phyloP scores from a whole-genome alignment of 495 filamentous ascomycete genomes.

The Bathelium albidoporum region DNA sequence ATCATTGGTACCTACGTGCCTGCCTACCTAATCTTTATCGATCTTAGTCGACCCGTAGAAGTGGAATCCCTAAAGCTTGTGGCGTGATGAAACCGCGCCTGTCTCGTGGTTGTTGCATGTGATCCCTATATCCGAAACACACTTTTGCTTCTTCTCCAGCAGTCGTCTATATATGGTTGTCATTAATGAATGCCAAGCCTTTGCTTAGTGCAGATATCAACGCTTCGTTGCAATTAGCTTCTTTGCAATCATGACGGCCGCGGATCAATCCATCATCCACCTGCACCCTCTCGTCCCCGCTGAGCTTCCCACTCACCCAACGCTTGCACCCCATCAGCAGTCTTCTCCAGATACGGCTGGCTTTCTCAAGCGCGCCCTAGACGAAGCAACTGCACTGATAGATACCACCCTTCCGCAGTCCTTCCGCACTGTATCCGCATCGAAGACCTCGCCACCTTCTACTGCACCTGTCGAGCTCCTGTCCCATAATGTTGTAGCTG shows the following conservation, averaged over 20 bases:
- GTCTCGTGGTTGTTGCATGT: not conserved
- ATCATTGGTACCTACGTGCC: no score
- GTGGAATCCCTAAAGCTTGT: not conserved
- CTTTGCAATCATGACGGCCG: not conserved
- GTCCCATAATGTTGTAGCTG: conserved; percentile 32
- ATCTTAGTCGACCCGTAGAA: not conserved
- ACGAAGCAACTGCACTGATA: conserved; percentile 49
- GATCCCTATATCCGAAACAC: not conserved
- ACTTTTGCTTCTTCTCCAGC: not conserved
- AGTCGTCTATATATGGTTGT: not conserved
- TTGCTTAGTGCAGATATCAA: not conserved
- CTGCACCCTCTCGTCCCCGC: not conserved
- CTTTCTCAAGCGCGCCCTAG: conserved; percentile 32
- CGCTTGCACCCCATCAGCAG: conserved; percentile 12
- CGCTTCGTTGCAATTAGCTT: not conserved
- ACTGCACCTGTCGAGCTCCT: conserved; percentile 38
- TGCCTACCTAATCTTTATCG: not conserved
- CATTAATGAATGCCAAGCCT: not conserved
- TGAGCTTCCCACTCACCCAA: conserved; percentile 17
- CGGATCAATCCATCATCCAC: not conserved
- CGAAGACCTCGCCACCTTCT: conserved; percentile 39
- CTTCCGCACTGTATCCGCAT: conserved; percentile 32
- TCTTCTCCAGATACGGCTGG: conserved; percentile 10
- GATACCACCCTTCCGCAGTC: conserved; percentile 31
- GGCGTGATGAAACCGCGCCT: not conserved